A percentile compares a stretch with the other conserved stretches of the same genome.
Evolutionary conservation across 495 filamentous ascomycete genomes (phyloP).

Genomic region (Penicillium argentinense): DNA sequence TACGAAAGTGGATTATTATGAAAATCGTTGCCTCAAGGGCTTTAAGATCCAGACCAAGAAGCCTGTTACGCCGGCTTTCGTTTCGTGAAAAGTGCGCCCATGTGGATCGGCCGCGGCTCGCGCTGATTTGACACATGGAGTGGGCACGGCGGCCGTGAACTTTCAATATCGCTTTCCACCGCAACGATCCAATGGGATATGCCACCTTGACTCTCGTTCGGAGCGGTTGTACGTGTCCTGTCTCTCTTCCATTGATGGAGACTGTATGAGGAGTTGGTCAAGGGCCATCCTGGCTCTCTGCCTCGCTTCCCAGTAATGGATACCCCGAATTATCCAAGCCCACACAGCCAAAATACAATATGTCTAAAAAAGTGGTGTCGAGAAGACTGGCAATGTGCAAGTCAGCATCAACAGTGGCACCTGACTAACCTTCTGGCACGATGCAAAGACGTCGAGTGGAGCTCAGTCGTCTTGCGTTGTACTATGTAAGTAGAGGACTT

Average conservation of each 20-base stretch:
- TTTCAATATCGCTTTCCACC: slow-evolving; percentile 10
- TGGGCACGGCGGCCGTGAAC: slow-evolving; percentile 12
- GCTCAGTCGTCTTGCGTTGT: too few species aligned
- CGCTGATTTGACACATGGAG: slow-evolving; percentile 21
- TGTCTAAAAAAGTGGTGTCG: background rate
- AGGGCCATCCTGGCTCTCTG: background rate
- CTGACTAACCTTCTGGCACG: too few species aligned
- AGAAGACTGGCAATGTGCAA: slow-evolving; percentile 5
- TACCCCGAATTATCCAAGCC: slow-evolving; percentile 4
- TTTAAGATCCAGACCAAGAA: slow-evolving; percentile 9
- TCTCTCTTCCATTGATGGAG: background rate
- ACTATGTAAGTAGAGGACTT: too few species aligned
- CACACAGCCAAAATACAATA: slow-evolving; percentile 6
- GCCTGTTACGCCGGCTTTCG: slow-evolving; percentile 17
- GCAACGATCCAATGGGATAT: slow-evolving; percentile 8
- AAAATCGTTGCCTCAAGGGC: background rate
- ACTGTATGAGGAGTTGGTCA: background rate
- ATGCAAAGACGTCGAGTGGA: too few species aligned
- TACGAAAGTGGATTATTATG: too few species aligned
- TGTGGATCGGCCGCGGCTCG: slow-evolving; percentile 21
- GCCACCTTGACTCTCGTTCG: background rate
- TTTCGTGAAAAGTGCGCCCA: slow-evolving; percentile 22
- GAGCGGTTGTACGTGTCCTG: background rate
- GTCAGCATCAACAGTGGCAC: too few species aligned
- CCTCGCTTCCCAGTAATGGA: background rate